These are phyloP conservation scores for Spergularia marina DNA, from an alignment of 148 eudicot species.

Conservation along the genomic window DNA sequence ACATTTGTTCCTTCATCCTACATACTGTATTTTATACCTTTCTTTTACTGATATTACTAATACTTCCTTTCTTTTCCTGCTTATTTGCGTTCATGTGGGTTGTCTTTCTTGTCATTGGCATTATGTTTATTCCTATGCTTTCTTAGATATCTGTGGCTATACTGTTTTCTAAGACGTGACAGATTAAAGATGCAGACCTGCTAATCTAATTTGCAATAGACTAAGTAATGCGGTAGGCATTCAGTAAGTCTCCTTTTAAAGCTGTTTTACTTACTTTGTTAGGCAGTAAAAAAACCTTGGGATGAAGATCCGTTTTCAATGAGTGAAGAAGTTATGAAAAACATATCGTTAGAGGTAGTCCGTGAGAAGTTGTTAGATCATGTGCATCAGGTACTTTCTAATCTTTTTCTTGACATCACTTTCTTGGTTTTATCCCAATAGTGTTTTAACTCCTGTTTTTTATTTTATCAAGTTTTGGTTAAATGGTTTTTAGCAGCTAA, in stretches of 20 bases:
- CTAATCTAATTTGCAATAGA: not conserved
- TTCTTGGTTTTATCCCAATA: not conserved
- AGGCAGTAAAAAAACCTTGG: conserved; percentile 95
- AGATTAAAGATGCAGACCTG: not conserved
- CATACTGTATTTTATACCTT: too few relatives aligned
- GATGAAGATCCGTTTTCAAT: conserved; percentile 85
- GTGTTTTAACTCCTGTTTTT: not conserved
- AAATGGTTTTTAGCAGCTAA: not conserved
- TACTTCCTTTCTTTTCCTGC: too few relatives aligned
- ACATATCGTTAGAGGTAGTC: conserved; percentile 85
- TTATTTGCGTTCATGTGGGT: not conserved
- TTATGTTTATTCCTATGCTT: not conserved
- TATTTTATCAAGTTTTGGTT: not conserved
- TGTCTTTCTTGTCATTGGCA: not conserved
- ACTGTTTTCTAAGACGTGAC: not conserved
- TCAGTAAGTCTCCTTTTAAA: not conserved
- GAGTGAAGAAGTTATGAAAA: conserved; percentile 98
- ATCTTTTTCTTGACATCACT: conserved; percentile 1
- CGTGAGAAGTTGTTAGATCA: conserved; percentile 86
- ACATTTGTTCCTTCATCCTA: too few relatives aligned
- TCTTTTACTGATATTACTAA: too few relatives aligned
- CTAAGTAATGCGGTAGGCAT: not conserved
- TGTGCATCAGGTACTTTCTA: conserved; percentile 70
- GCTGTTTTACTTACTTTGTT: not conserved
- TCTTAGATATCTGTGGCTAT: not conserved